A percentile compares a stretch with the other conserved stretches of the same genome.
These are phyloP conservation scores for Saccharomyces mikatae DNA, from an alignment of 805 yeast species.

Conservation along the genomic window DNA sequence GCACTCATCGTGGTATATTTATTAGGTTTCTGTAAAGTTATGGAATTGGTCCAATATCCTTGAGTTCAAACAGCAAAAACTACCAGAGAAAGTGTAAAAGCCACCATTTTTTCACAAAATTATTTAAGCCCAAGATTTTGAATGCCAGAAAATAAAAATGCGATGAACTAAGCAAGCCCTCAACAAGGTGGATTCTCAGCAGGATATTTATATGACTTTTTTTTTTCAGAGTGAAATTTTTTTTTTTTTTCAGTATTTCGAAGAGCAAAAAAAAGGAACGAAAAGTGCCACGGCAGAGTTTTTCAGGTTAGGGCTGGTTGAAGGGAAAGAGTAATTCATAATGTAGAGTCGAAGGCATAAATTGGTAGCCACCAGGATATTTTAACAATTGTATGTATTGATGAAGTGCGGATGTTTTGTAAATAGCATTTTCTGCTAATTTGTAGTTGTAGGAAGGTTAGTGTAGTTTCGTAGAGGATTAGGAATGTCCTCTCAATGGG, in stretches of 20 bases:
- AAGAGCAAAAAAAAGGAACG: neutral
- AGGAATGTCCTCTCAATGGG: neutral
- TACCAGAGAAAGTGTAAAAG: slow-evolving; percentile 4
- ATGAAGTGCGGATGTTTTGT: neutral
- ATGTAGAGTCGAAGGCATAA: neutral
- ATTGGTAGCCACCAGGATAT: neutral
- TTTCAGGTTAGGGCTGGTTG: neutral
- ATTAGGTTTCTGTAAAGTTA: neutral
- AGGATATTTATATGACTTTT: neutral
- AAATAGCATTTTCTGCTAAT: neutral
- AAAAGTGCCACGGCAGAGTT: neutral
- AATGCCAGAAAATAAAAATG: neutral
- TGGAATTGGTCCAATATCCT: neutral
- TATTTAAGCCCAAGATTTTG: slow-evolving; percentile 5
- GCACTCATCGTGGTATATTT: slow-evolving; percentile 9
- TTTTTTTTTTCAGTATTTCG: neutral
- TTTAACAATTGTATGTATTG: neutral
- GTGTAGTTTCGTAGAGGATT: neutral
- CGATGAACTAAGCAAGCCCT: neutral
- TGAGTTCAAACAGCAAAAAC: neutral
- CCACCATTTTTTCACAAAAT: slow-evolving; percentile 5
- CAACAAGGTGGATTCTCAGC: neutral
- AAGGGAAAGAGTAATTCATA: neutral
- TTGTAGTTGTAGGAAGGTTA: neutral
- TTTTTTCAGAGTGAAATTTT: neutral